Conservation (phyloP, 2,329 filamentous ascomycete species). For the Verticillium dahliae region DNA sequence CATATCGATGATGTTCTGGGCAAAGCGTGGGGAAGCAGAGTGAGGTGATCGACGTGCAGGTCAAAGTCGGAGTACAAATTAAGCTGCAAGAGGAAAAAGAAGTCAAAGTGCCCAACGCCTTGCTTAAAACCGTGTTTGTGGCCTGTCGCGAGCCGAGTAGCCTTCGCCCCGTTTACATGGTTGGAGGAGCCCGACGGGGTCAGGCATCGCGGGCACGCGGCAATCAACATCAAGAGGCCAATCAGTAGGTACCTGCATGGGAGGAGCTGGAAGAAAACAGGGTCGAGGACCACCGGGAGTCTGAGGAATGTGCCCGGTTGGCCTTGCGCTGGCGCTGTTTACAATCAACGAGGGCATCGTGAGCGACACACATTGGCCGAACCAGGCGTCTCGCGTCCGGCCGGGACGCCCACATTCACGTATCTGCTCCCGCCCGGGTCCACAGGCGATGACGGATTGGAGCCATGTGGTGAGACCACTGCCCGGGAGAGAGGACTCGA, state of each 20-base stretch:
- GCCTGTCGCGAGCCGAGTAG: conserved; percentile 1
- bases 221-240: background rate
- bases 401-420: background rate
- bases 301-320: background rate
- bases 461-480: background rate
- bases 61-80: background rate
- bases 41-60: background rate
- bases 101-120: conserved; percentile 1
- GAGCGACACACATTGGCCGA: background rate
- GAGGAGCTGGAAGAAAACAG: background rate
- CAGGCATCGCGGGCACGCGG: background rate
- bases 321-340: background rate
- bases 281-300: background rate
- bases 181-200: conserved; percentile 1
- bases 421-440: background rate
- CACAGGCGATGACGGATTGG: background rate
- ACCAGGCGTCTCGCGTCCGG: background rate
- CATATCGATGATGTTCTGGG: conserved; percentile 1
- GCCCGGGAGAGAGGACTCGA: background rate
- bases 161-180: background rate
- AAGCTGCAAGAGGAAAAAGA: background rate
- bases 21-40: background rate
- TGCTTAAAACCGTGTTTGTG: conserved; percentile 1
- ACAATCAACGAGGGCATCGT: background rate
- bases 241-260: conserved; percentile 4